Evolutionary conservation across 2,329 filamentous ascomycete species (phyloP).

Genomic region (Pseudogymnoascus verrucosus): DNA sequence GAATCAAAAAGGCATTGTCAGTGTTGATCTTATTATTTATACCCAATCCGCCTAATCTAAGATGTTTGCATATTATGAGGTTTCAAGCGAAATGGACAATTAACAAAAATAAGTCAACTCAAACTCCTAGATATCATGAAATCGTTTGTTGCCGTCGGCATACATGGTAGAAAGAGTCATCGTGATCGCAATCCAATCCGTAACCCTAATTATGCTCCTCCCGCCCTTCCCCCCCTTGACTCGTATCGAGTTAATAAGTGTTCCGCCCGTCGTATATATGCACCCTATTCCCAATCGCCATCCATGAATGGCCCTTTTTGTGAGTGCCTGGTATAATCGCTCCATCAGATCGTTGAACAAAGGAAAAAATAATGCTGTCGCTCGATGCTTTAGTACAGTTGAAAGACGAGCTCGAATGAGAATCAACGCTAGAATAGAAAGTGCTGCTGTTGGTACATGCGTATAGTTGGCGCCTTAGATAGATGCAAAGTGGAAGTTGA

Average conservation of each 20-base stretch:
- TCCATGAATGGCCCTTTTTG: constrained; percentile 8
- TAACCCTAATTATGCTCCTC: constrained; percentile 4
- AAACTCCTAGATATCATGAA: constrained; percentile 5
- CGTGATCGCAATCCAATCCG: constrained; percentile 5
- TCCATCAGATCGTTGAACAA: constrained; percentile 8
- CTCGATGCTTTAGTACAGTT: constrained; percentile 8
- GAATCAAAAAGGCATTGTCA: background rate
- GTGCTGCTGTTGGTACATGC: constrained; percentile 5
- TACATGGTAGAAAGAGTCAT: background rate
- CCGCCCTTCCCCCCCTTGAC: background rate
- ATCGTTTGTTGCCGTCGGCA: background rate
- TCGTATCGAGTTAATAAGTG: background rate
- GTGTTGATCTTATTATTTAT: constrained; percentile 5
- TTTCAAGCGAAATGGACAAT: background rate
- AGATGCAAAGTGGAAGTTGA: background rate
- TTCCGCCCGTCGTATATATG: constrained; percentile 3
- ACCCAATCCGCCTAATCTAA: background rate
- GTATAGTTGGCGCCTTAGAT: background rate
- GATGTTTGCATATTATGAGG: background rate
- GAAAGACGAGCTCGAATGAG: constrained; percentile 1
- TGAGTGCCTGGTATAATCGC: constrained; percentile 9
- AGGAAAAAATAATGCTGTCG: constrained; percentile 8
- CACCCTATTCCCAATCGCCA: constrained; percentile 1
- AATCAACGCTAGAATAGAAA: constrained; percentile 4
- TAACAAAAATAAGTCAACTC: background rate